Percentiles rank a stretch among this genome's conserved stretches.
Evolutionary conservation across 139 green algal genomes (phyloP).

Genomic region (Nannochloris sp.): DNA sequence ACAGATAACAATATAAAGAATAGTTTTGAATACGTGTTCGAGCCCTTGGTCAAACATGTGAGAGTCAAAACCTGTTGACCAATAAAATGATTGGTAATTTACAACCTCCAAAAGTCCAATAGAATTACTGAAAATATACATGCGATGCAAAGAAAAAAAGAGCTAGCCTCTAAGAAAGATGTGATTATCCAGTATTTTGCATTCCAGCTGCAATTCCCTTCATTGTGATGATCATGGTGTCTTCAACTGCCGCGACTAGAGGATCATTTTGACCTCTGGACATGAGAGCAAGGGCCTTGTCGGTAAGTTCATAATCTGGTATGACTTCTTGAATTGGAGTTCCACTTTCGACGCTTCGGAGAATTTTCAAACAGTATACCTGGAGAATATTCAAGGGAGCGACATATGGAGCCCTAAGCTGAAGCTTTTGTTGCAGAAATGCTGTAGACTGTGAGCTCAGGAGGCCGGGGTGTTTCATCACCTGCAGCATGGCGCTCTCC

Average conservation of each 20-base stretch:
- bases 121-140: not conserved
- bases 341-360: constrained; percentile 30
- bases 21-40: too few species aligned
- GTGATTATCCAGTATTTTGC: constrained; percentile 90
- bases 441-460: constrained; percentile 57
- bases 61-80: too few species aligned
- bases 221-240: constrained; percentile 74
- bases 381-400: constrained; percentile 92
- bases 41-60: too few species aligned
- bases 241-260: constrained; percentile 33
- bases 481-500: constrained; percentile 38
- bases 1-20: too few species aligned
- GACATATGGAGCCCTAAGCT: constrained; percentile 83
- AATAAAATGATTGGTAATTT: too few species aligned
- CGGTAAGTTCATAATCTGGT: constrained; percentile 11
- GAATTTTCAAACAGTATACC: constrained; percentile 44
- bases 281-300: constrained; percentile 26
- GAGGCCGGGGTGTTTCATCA: constrained; percentile 54
- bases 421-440: constrained; percentile 69
- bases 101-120: too few species aligned
- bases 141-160: not conserved
- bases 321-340: constrained; percentile 13
- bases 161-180: too few species aligned
- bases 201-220: constrained; percentile 95
- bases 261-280: constrained; percentile 10